Evolutionary conservation across 495 filamentous ascomycete genomes (phyloP).

Genomic region (Massariosphaeria phaeospora): DNA sequence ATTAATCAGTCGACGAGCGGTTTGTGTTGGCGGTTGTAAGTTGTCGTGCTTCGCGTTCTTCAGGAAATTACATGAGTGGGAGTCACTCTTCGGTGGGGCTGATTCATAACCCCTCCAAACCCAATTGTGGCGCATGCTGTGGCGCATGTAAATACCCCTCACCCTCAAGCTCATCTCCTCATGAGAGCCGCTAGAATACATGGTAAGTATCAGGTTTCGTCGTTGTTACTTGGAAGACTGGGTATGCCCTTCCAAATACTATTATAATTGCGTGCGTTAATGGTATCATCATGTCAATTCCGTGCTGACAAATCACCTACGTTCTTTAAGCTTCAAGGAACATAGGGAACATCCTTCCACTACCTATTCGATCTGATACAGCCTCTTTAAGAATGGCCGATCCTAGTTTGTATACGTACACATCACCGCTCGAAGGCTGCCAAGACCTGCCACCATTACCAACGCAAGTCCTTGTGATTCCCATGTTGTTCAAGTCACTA

Average conservation of each 20-base stretch:
- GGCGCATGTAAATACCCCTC: neutral
- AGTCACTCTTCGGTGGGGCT: constrained; percentile 18
- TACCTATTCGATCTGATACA: neutral
- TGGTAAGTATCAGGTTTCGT: too few relatives aligned
- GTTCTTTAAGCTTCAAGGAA: neutral
- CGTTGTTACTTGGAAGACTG: too few relatives aligned
- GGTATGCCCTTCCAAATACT: too few relatives aligned
- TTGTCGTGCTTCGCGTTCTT: constrained; percentile 3
- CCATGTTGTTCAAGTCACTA: neutral
- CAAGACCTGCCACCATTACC: constrained; percentile 28
- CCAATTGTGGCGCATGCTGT: neutral
- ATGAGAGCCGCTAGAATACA: too few relatives aligned
- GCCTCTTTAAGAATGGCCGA: constrained; percentile 26
- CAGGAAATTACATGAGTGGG: constrained; percentile 15
- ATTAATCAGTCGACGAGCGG: constrained; percentile 12
- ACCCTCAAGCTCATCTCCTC: neutral
- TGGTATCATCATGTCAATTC: constrained; percentile 26
- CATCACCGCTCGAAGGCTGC: constrained; percentile 32
- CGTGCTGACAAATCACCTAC: constrained; percentile 26
- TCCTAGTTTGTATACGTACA: constrained; percentile 32
- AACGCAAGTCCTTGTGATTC: constrained; percentile 18
- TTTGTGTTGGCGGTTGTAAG: neutral
- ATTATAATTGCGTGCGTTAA: neutral
- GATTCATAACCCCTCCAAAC: constrained; percentile 8
- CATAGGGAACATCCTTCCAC: neutral